Conservation (phyloP, 306 rosid genomes). For the Hippophae rhamnoides region DNA sequence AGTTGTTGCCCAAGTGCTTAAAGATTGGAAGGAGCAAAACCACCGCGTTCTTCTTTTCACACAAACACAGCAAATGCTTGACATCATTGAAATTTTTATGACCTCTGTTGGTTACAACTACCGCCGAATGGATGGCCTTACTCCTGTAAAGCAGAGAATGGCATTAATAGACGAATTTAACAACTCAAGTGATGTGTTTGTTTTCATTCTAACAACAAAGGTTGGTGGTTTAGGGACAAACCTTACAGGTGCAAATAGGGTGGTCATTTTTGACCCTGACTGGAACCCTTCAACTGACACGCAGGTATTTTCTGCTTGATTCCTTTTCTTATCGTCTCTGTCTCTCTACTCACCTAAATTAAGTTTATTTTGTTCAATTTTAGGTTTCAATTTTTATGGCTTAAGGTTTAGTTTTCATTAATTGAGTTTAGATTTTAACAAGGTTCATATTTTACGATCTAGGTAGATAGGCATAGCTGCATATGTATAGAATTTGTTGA, state of each 20-base stretch:
- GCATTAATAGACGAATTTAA: constrained; percentile 95
- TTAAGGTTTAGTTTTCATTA: too few relatives aligned
- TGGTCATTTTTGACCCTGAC: constrained; percentile 88
- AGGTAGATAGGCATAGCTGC: too few relatives aligned
- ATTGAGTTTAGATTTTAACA: too few relatives aligned
- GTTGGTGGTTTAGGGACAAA: constrained; percentile 98
- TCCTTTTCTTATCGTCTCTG: not conserved
- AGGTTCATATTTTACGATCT: too few relatives aligned
- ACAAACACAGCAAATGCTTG: constrained; percentile 96
- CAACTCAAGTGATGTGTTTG: constrained; percentile 57
- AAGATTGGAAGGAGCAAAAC: constrained; percentile 95
- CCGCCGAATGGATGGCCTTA: constrained; percentile 90
- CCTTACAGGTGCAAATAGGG: constrained; percentile 91
- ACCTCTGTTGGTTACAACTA: constrained; percentile 47
- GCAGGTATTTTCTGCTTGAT: constrained; percentile 45
- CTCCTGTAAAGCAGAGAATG: constrained; percentile 91
- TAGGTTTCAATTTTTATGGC: too few relatives aligned
- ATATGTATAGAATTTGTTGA: too few relatives aligned
- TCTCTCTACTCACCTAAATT: too few relatives aligned
- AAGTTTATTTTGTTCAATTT: too few relatives aligned
- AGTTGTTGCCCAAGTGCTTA: constrained; percentile 85
- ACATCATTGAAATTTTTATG: constrained; percentile 66
- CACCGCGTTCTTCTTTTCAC: constrained; percentile 90
- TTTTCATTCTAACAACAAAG: constrained; percentile 87
- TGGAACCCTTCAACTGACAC: constrained; percentile 98